phyloP scores from a whole-genome alignment of 495 filamentous ascomycete species.

The Penicillium psychrofluorescens region DNA sequence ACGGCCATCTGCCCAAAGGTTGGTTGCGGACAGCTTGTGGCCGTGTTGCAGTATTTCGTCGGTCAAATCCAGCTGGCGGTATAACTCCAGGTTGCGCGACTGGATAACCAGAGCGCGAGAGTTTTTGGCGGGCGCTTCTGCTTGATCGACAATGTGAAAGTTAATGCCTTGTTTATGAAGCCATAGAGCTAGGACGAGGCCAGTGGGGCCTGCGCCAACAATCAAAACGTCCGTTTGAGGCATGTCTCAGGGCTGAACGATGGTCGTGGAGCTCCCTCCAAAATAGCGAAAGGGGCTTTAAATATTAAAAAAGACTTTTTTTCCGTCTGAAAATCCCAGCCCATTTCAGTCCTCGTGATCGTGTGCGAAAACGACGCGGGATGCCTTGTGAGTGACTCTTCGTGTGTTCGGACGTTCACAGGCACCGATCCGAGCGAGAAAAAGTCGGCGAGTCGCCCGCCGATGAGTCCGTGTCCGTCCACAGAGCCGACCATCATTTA shows the following conservation, averaged over 20 bases:
- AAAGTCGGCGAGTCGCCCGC: conserved; percentile 1
- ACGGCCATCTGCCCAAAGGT: conserved; percentile 24
- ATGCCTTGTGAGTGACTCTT: not conserved
- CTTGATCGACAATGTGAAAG: conserved; percentile 30
- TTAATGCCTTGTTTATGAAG: conserved; percentile 26
- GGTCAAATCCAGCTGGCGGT: conserved; percentile 28
- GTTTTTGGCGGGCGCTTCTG: conserved; percentile 14
- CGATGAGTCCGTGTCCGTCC: conserved; percentile 5
- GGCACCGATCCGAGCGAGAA: not conserved
- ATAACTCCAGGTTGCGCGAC: conserved; percentile 36
- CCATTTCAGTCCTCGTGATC: too few relatives aligned
- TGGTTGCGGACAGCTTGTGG: conserved; percentile 26
- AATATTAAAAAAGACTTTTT: too few relatives aligned
- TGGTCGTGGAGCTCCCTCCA: too few relatives aligned
- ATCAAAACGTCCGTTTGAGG: conserved; percentile 28
- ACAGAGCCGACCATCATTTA: too few relatives aligned
- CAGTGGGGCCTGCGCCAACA: conserved; percentile 33
- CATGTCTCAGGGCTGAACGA: conserved; percentile 3
- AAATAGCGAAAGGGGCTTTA: too few relatives aligned
- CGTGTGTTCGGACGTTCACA: conserved; percentile 5
- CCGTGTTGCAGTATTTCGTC: conserved; percentile 24
- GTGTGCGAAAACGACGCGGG: too few relatives aligned
- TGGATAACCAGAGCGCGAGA: conserved; percentile 33
- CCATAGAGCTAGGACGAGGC: conserved; percentile 34
- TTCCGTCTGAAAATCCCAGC: too few relatives aligned